Percentiles rank a stretch among this genome's conserved stretches.
Evolutionary conservation across 164 flowering plant species (phyloP).

Genomic region (Vitis labrusca): DNA sequence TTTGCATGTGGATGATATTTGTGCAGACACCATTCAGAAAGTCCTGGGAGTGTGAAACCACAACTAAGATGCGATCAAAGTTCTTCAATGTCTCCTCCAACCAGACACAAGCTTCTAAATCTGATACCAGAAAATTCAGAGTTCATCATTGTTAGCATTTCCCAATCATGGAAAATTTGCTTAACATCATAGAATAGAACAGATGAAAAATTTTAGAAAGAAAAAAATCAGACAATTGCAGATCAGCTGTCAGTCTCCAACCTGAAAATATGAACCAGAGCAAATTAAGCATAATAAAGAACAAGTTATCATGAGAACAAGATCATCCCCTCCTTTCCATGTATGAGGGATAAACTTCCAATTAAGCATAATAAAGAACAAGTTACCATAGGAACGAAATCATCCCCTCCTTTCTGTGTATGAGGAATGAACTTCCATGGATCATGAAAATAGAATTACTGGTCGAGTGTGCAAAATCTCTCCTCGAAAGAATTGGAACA

Average conservation of each 20-base stretch:
- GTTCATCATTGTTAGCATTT: too few species aligned
- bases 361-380: too few species aligned
- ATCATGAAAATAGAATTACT: too few species aligned
- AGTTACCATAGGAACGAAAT: too few species aligned
- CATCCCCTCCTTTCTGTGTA: too few species aligned
- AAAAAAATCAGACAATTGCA: not conserved
- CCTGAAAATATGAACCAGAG: not conserved
- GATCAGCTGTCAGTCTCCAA: not conserved
- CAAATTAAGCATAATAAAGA: not conserved
- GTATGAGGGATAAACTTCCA: too few species aligned
- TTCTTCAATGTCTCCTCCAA: constrained; percentile 90
- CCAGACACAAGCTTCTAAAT: constrained; percentile 98
- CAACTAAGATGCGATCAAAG: constrained; percentile 88
- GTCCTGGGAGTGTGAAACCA: constrained; percentile 94
- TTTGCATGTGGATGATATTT: constrained; percentile 97
- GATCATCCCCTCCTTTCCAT: too few species aligned
- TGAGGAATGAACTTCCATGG: too few species aligned
- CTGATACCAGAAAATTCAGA: constrained; percentile 36
- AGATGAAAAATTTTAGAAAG: not conserved
- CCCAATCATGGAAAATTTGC: too few species aligned
- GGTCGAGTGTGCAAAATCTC: too few species aligned
- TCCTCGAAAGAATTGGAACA: too few species aligned
- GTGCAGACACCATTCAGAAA: constrained; percentile 96
- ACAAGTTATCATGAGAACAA: not conserved
- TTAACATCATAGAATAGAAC: not conserved